A percentile compares a stretch with the other conserved stretches of the same genome.
phyloP scores from a whole-genome alignment of 441 rosid genomes.

The Populus trichocarpa region DNA sequence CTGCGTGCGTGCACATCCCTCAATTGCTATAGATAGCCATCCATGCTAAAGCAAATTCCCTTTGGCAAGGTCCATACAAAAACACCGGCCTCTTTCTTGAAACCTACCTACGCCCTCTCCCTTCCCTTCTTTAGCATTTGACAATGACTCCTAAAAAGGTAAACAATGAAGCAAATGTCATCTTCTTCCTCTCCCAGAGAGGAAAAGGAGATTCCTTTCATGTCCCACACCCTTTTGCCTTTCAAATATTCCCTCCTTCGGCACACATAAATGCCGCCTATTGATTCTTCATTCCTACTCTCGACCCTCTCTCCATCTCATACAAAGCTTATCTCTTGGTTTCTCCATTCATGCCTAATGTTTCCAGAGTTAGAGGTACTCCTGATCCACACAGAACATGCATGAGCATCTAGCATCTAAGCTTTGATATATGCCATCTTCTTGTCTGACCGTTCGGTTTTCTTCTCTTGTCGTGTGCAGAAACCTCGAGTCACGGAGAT shows the following conservation, averaged over 20 bases:
- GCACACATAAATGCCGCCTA: conserved; percentile 44
- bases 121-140: conserved; percentile 21
- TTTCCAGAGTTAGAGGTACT: conserved; percentile 47
- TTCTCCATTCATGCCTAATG: conserved; percentile 32
- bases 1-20: neutral
- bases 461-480: conserved; percentile 28
- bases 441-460: conserved; percentile 11
- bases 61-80: conserved; percentile 20
- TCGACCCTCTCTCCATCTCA: conserved; percentile 22
- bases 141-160: conserved; percentile 19
- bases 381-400: too few relatives aligned
- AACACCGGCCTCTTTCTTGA: conserved; percentile 11
- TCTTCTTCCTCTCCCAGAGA: conserved; percentile 4
- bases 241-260: conserved; percentile 46
- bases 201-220: conserved; percentile 59
- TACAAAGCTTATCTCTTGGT: conserved; percentile 7
- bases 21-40: conserved; percentile 12
- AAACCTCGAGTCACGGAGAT: conserved; percentile 62
- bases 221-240: conserved; percentile 52
- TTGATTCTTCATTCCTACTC: conserved; percentile 39
- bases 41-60: conserved; percentile 43
- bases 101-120: neutral
- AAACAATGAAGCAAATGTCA: conserved; percentile 13
- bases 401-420: too few relatives aligned
- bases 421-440: neutral